Evolutionary conservation across 495 filamentous ascomycete genomes (phyloP).

Genomic region (Annulohypoxylon nitens): DNA sequence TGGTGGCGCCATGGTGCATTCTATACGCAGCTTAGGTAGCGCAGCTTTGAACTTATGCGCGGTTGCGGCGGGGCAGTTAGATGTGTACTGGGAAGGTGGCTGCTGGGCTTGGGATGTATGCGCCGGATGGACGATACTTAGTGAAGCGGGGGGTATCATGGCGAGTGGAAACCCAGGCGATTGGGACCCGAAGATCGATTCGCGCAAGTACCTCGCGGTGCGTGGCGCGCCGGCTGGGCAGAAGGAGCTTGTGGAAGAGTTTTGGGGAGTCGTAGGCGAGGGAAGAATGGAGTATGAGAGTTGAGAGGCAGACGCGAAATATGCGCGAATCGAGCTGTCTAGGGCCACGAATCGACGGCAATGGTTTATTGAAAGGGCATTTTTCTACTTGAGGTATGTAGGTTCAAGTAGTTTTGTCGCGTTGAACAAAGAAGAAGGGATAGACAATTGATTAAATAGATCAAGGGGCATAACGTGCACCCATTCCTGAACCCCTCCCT

Average conservation of each 20-base stretch:
- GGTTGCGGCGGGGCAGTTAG: conserved; percentile 82
- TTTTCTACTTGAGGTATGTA: conserved; percentile 18
- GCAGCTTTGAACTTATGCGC: conserved; percentile 87
- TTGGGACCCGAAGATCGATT: conserved; percentile 82
- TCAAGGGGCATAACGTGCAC: conserved; percentile 17
- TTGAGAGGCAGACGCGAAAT: conserved; percentile 22
- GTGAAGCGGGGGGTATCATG: conserved; percentile 86
- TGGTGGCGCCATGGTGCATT: conserved; percentile 89
- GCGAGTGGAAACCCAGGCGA: conserved; percentile 81
- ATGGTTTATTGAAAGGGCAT: conserved; percentile 23
- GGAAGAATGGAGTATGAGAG: conserved; percentile 67
- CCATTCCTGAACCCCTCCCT: conserved; percentile 32
- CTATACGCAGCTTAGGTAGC: conserved; percentile 77
- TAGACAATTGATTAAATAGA: conserved; percentile 37
- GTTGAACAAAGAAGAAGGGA: conserved; percentile 37
- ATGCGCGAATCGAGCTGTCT: conserved; percentile 6
- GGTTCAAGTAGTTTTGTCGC: not conserved
- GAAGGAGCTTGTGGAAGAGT: conserved; percentile 82
- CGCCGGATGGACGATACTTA: conserved; percentile 89
- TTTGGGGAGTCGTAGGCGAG: conserved; percentile 72
- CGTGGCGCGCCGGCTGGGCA: conserved; percentile 75
- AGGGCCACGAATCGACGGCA: conserved; percentile 30
- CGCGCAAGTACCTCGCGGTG: conserved; percentile 82
- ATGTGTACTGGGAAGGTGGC: conserved; percentile 93
- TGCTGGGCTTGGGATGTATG: conserved; percentile 97